phyloP scores from a whole-genome alignment of 176 grass and related monocot genomes.

The Elymus sibiricus region DNA sequence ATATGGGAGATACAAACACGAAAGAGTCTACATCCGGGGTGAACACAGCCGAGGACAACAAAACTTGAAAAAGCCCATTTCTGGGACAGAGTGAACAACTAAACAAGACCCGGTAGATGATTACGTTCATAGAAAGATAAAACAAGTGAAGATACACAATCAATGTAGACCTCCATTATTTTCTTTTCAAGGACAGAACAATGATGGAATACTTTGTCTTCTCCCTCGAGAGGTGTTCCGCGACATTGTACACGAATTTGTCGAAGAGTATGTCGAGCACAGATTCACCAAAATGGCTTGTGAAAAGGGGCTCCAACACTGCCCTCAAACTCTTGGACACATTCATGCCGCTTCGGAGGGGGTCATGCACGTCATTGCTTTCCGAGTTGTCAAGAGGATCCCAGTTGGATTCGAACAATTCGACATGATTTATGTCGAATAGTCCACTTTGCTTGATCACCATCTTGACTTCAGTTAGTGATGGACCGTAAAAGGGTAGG shows the following conservation, averaged over 20 bases:
- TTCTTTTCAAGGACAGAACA: slow-evolving; percentile 11
- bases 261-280: slow-evolving; percentile 29
- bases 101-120: too few relatives aligned
- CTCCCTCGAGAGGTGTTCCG: slow-evolving; percentile 20
- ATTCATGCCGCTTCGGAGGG: slow-evolving; percentile 1
- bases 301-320: slow-evolving; percentile 17
- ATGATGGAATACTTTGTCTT: slow-evolving; percentile 21
- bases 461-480: slow-evolving; percentile 23
- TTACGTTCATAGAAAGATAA: too few relatives aligned
- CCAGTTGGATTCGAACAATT: slow-evolving; percentile 35
- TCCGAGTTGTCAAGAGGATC: slow-evolving; percentile 26
- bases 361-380: not conserved
- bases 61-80: too few relatives aligned
- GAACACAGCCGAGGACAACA: too few relatives aligned
- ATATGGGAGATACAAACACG: too few relatives aligned
- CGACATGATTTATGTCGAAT: slow-evolving; percentile 21
- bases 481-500: slow-evolving; percentile 37
- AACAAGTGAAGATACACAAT: not conserved
- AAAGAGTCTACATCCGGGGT: too few relatives aligned
- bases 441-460: not conserved
- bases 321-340: slow-evolving; percentile 8
- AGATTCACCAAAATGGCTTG: slow-evolving; percentile 5
- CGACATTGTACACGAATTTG: not conserved
- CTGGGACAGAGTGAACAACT: too few relatives aligned
- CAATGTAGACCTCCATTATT: not conserved